Conservation (phyloP, 2,329 filamentous ascomycete species). For the Coleophoma cylindrospora region DNA sequence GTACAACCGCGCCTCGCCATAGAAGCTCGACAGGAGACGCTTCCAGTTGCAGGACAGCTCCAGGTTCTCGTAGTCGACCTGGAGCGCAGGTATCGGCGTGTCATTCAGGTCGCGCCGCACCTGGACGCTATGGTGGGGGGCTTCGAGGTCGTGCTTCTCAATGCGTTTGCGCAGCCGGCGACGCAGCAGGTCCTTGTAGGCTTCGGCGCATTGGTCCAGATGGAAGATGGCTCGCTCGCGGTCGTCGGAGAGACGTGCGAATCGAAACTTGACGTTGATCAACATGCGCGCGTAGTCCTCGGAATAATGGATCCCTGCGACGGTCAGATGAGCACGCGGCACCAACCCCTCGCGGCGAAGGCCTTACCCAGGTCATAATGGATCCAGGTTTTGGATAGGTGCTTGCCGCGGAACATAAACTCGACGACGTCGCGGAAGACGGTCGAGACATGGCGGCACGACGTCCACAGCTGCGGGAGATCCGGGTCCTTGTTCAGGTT, state of each 20-base stretch:
- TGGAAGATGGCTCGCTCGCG: background rate
- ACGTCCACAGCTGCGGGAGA: conserved; percentile 9
- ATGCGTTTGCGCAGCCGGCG: background rate
- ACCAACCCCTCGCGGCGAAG: too few species aligned
- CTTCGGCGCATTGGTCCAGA: background rate
- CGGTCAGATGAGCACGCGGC: background rate
- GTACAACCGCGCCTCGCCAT: conserved; percentile 7
- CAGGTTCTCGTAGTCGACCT: conserved; percentile 1
- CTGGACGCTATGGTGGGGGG: conserved; percentile 5
- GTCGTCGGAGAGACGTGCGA: background rate
- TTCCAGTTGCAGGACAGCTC: conserved; percentile 8
- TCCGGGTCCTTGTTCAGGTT: conserved; percentile 6
- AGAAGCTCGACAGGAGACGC: conserved; percentile 5
- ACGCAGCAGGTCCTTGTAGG: background rate
- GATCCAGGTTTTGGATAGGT: conserved; percentile 10
- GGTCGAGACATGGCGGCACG: conserved; percentile 9
- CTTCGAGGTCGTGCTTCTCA: background rate
- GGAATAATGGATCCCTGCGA: background rate
- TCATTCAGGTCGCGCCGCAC: conserved; percentile 9
- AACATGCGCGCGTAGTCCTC: background rate
- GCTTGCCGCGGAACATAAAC: conserved; percentile 8
- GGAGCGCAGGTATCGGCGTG: conserved; percentile 5
- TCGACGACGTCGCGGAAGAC: conserved; percentile 9
- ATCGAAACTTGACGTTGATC: background rate
- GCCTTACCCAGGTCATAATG: conserved; percentile 8